A percentile compares a stretch with the other conserved stretches of the same genome.
Conservation (phyloP, 169 alveolate genomes). For the Cryptosporidium tyzzeri region DNA sequence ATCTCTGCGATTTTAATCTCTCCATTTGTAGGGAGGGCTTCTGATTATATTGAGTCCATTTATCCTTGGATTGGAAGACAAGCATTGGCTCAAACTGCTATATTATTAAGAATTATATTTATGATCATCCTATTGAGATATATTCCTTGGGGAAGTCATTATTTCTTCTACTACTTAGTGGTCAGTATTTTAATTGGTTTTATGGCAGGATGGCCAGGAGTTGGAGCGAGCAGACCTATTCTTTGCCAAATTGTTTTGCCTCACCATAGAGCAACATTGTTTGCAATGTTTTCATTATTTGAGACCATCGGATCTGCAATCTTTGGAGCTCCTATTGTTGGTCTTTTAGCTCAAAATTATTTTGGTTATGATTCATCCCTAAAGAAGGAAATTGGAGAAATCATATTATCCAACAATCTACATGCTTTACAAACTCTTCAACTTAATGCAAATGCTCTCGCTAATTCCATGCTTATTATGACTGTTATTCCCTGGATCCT, state of each 20-base stretch:
- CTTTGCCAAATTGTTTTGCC: conserved; percentile 80
- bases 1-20: conserved; percentile 80
- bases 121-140: conserved; percentile 77
- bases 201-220: conserved; percentile 82
- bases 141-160: conserved; percentile 79
- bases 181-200: conserved; percentile 80
- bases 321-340: conserved; percentile 80
- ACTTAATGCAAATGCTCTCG: conserved; percentile 64
- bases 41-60: conserved; percentile 78
- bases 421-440: conserved; percentile 2
- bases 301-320: conserved; percentile 80
- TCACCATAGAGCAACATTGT: conserved; percentile 79
- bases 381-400: conserved; percentile 26
- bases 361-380: conserved; percentile 61
- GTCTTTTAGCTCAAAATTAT: conserved; percentile 52
- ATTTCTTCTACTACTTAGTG: conserved; percentile 76
- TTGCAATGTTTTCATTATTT: conserved; percentile 79
- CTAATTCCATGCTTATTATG: conserved; percentile 68
- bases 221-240: conserved; percentile 81
- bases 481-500: conserved; percentile 66
- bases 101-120: conserved; percentile 76
- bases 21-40: conserved; percentile 80
- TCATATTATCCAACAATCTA: neutral
- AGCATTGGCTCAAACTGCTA: conserved; percentile 79
- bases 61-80: conserved; percentile 79